These are phyloP conservation scores for Colletotrichum costaricense DNA, from an alignment of 2,329 filamentous ascomycete species.

Conservation along the genomic window DNA sequence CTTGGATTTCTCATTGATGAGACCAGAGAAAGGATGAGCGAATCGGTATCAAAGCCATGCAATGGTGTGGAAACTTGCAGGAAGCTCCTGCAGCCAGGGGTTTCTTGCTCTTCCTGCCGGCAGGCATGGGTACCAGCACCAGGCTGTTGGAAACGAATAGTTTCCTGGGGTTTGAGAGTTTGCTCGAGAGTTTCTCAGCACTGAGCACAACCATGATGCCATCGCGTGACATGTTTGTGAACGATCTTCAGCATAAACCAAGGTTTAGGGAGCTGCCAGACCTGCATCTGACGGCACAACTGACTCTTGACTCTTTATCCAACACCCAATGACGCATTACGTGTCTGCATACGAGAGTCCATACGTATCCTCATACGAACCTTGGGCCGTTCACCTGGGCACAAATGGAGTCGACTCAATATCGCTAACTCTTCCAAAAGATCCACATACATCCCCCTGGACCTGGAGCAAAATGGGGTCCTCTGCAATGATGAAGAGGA, in stretches of 20 bases:
- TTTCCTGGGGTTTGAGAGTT: neutral
- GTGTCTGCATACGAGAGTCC: neutral
- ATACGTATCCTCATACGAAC: neutral
- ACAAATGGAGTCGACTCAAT: constrained; percentile 6
- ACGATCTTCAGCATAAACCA: neutral
- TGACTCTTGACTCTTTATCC: neutral
- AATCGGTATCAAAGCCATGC: constrained; percentile 26
- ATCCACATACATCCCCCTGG: constrained; percentile 15
- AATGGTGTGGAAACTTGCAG: constrained; percentile 14
- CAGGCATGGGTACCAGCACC: constrained; percentile 12
- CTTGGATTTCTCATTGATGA: neutral
- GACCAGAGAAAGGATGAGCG: neutral
- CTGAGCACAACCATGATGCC: neutral
- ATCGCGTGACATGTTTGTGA: neutral
- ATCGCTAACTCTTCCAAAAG: neutral
- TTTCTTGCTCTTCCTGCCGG: neutral
- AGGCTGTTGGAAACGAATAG: constrained; percentile 4
- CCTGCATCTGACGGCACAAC: neutral
- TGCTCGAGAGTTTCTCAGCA: neutral
- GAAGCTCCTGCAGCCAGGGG: constrained; percentile 1
- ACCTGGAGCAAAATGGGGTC: neutral
- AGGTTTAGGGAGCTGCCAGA: neutral
- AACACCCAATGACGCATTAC: neutral
- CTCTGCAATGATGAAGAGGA: constrained; percentile 12
- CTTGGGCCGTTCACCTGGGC: neutral